A percentile compares a stretch with the other conserved stretches of the same genome.
These are phyloP conservation scores for Tilletia setariae DNA, from an alignment of 1,284 basidiomycete genomes.

Conservation along the genomic window DNA sequence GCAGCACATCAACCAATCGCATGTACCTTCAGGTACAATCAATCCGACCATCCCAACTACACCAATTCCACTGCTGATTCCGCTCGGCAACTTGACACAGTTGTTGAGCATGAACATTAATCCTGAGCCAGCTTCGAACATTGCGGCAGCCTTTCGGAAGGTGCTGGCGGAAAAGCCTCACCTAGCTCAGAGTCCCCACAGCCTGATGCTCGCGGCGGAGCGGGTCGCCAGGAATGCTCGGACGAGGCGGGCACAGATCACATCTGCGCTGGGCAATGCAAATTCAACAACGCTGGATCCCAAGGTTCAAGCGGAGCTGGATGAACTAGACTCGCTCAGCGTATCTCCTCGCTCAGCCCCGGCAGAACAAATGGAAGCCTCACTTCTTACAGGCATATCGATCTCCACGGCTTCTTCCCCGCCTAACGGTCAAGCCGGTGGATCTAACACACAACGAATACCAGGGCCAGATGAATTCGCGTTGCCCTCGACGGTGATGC, in stretches of 20 bases:
- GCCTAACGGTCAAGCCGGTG: conserved; percentile 26
- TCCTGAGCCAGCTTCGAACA: conserved; percentile 42
- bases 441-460: not conserved
- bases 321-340: conserved; percentile 1
- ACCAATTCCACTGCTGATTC: conserved; percentile 49
- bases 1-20: not conserved
- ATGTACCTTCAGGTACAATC: not conserved
- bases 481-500: conserved; percentile 32
- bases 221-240: conserved; percentile 6
- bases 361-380: conserved; percentile 40
- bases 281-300: not conserved
- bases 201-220: conserved; percentile 2
- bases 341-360: conserved; percentile 30
- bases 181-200: not conserved
- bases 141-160: conserved; percentile 25
- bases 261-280: not conserved
- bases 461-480: conserved; percentile 19
- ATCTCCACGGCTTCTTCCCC: not conserved
- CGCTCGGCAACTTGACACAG: conserved; percentile 39
- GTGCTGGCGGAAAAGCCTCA: conserved; percentile 1
- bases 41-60: conserved; percentile 41
- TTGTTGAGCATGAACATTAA: conserved; percentile 40
- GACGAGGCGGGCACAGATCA: not conserved
- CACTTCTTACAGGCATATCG: conserved; percentile 46
- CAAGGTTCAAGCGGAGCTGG: not conserved